phyloP scores from a whole-genome alignment of 1,284 basidiomycete genomes.

The Austropuccinia psidii region DNA sequence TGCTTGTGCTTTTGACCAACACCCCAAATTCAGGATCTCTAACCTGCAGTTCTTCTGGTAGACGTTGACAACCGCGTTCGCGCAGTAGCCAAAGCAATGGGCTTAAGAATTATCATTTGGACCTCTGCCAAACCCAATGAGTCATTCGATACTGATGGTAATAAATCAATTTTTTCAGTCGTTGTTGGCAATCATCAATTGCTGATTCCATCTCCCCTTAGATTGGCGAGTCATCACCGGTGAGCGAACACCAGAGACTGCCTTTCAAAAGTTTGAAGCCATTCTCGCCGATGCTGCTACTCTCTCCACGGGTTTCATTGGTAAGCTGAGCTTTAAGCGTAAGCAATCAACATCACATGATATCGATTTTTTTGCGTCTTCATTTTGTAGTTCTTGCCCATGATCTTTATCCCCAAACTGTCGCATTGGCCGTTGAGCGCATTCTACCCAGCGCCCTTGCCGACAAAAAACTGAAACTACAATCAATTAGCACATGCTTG shows the following conservation, averaged over 20 bases:
- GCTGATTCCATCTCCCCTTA: background rate
- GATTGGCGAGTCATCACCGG: conserved; percentile 45
- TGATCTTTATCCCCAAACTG: conserved; percentile 46
- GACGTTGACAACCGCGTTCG: conserved; percentile 48
- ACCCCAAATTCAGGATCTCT: background rate
- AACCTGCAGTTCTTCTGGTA: background rate
- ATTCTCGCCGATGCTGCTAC: background rate
- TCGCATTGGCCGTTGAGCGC: conserved; percentile 44
- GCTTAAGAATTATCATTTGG: conserved; percentile 47
- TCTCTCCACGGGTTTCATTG: conserved; percentile 6
- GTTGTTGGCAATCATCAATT: background rate
- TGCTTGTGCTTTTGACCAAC: background rate
- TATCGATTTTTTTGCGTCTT: conserved; percentile 43
- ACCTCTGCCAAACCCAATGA: conserved; percentile 41
- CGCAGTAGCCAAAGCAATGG: conserved; percentile 44
- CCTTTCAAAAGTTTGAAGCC: background rate
- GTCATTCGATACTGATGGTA: conserved; percentile 45
- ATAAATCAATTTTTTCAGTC: background rate
- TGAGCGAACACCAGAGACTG: conserved; percentile 38
- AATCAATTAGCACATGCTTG: conserved; percentile 18
- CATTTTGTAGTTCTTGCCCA: conserved; percentile 55
- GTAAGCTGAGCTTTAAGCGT: background rate
- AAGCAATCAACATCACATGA: conserved; percentile 41
- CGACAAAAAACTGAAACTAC: background rate
- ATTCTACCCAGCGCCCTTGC: conserved; percentile 43